Conservation (phyloP, 2,329 filamentous ascomycete genomes). For the Pyrenochaeta sp. region DNA sequence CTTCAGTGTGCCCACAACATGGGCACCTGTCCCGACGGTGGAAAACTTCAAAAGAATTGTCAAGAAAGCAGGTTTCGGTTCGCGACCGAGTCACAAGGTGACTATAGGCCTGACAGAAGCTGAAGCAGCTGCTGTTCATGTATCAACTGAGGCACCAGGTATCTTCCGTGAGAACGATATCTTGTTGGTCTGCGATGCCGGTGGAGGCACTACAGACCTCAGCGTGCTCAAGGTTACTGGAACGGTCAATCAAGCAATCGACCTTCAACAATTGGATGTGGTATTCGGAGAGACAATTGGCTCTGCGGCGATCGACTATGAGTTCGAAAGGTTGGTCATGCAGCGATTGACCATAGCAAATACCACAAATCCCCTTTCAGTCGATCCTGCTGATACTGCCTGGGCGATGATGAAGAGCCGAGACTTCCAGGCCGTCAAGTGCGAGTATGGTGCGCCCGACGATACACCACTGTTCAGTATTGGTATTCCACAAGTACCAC, state of each 20-base stretch:
- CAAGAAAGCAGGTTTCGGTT: conserved; percentile 58
- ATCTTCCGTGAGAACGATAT: conserved; percentile 52
- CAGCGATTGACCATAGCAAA: conserved; percentile 41
- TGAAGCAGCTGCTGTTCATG: conserved; percentile 62
- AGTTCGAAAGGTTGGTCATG: conserved; percentile 47
- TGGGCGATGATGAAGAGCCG: conserved; percentile 52
- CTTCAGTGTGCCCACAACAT: conserved; percentile 66
- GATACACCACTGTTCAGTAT: conserved; percentile 47
- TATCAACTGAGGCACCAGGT: conserved; percentile 47
- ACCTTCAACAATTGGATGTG: conserved; percentile 46
- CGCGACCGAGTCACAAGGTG: conserved; percentile 46
- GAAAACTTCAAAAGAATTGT: conserved; percentile 61
- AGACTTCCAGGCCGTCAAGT: conserved; percentile 52
- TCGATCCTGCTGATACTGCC: conserved; percentile 44
- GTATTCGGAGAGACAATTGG: conserved; percentile 52
- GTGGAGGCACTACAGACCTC: conserved; percentile 58
- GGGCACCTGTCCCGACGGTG: conserved; percentile 59
- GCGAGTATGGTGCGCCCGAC: conserved; percentile 48
- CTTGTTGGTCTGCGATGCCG: conserved; percentile 59
- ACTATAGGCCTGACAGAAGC: conserved; percentile 61
- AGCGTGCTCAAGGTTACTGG: conserved; percentile 46
- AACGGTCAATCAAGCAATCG: conserved; percentile 34
- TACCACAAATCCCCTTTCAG: conserved; percentile 25
- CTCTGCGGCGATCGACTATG: conserved; percentile 50
- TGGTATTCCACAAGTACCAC: conserved; percentile 42